Percentiles rank a stretch among this genome's conserved stretches.
These are phyloP conservation scores for Lactuca sativa DNA, from an alignment of 129 eudicot species.

Conservation along the genomic window DNA sequence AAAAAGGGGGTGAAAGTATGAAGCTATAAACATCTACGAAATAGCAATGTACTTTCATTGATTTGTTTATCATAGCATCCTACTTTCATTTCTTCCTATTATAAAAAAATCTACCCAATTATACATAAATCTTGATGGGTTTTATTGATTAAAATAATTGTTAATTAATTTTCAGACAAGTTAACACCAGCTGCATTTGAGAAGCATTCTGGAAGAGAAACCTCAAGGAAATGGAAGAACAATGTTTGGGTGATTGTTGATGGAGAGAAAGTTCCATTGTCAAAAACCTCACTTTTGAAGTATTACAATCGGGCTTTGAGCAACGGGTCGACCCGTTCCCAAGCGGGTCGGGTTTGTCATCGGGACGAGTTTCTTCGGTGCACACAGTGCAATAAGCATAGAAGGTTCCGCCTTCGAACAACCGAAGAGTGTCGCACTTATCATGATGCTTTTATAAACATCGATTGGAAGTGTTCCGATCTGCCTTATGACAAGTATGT, in stretches of 20 bases:
- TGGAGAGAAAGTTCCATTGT: slow-evolving; percentile 71
- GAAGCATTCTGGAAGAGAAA: slow-evolving; percentile 86
- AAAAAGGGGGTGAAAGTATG: no score
- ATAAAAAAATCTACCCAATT: no score
- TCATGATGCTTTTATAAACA: slow-evolving; percentile 51
- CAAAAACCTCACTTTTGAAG: slow-evolving; percentile 57
- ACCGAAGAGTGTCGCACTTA: slow-evolving; percentile 62
- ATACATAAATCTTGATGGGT: no score
- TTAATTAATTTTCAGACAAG: slow-evolving; percentile 44
- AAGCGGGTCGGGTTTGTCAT: slow-evolving; percentile 50
- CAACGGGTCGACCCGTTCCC: slow-evolving; percentile 50
- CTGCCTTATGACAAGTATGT: slow-evolving; percentile 63
- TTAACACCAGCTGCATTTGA: slow-evolving; percentile 80
- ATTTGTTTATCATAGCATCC: no score
- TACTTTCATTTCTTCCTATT: no score
- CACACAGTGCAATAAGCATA: slow-evolving; percentile 48
- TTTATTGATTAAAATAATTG: no score
- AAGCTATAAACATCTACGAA: no score
- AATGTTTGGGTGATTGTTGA: slow-evolving; percentile 69
- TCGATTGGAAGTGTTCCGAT: slow-evolving; percentile 62
- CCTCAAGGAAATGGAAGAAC: slow-evolving; percentile 72
- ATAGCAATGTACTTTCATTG: no score
- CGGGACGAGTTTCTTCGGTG: slow-evolving; percentile 72
- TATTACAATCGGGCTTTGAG: slow-evolving; percentile 53
- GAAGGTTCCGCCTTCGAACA: slow-evolving; percentile 79